A percentile compares a stretch with the other conserved stretches of the same genome.
phyloP scores from a whole-genome alignment of 139 green algal species.

The Diplosphaera chodatii region DNA sequence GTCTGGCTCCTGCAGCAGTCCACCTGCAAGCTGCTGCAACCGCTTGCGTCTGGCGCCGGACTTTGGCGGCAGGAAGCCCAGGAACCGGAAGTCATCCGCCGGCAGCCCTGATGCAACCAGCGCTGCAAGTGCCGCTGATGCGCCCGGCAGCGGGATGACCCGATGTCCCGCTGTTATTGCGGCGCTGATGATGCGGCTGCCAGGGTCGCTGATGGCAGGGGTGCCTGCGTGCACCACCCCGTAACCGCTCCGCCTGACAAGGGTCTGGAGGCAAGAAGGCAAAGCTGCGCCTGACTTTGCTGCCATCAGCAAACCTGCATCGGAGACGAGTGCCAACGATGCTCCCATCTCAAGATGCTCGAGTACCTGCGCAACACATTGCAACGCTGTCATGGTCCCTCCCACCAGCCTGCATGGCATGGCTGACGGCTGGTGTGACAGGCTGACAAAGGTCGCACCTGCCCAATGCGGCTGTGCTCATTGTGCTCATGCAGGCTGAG shows the following conservation, averaged over 20 bases:
- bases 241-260: too few species aligned
- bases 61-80: conserved; percentile 81
- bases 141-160: conserved; percentile 71
- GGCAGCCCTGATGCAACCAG: conserved; percentile 71
- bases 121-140: conserved; percentile 66
- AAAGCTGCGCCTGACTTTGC: too few species aligned
- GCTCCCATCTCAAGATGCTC: conserved; percentile 40
- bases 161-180: conserved; percentile 17
- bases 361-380: conserved; percentile 36
- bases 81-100: conserved; percentile 62
- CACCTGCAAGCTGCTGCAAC: conserved; percentile 30
- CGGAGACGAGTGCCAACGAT: conserved; percentile 79
- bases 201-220: conserved; percentile 85
- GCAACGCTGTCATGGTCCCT: too few species aligned
- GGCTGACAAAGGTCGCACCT: conserved; percentile 9
- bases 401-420: too few species aligned
- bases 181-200: conserved; percentile 49
- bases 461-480: conserved; percentile 41
- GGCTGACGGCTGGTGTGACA: too few species aligned
- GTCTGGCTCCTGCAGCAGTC: too few species aligned
- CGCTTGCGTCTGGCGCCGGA: conserved; percentile 22
- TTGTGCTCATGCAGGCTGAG: conserved; percentile 81
- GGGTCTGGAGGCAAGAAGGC: too few species aligned
- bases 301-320: too few species aligned
- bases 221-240: too few species aligned